Evolutionary conservation across 352 stramenopile species (phyloP), one percentile per base, ranked within the genome.

Genomic region (Phytophthora pini): DNA sequence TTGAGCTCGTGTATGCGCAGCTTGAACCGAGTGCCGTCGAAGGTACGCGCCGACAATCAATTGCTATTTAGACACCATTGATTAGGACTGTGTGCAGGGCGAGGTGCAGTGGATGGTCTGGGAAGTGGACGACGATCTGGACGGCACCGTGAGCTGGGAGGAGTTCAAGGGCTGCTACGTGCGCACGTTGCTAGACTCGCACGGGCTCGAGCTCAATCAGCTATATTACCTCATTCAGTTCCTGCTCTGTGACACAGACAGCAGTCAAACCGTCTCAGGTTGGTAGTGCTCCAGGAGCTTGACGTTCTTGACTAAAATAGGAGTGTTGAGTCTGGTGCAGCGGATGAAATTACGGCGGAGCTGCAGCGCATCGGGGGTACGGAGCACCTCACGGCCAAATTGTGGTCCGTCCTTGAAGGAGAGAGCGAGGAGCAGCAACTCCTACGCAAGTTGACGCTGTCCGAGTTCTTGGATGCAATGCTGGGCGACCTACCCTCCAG

Each of bases 51-150:
- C 12, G 12, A n/a, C 2, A 47, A 26, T 10, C n/a, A 58, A 8
- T 26, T 47, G 22, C 9, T 43, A 17, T 15, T 22, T 22, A 36
- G 8, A 36, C 31, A 36, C 31, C 11, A 4, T 36, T 36, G 31
- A 36, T 8, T 12, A 12, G 8, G 31, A 36, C 31, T 43, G 5
- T 43, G 24, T 26, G 24, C 50, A 97, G 82, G 84, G 80, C 40
- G 92, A 99, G 55, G 79, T 98, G 13, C 90, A 98, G 59, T 95
- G 97, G 75, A 98, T 99, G 78, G 97, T 99, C 49, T 99, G 96
- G 97, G 96, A 98, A 70, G 87, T 97, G 3, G 97, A 99, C 74
- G 94, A 99, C 58, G 97, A 98, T 51, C 74, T 98, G 13, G 96
- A 99, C 76, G 93, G 88, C 27, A 77, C 69, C 41, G 65, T 98